These are phyloP conservation scores for Conoideocrella luteorostrata DNA, from an alignment of 2,329 filamentous ascomycete genomes.

Conservation along the genomic window DNA sequence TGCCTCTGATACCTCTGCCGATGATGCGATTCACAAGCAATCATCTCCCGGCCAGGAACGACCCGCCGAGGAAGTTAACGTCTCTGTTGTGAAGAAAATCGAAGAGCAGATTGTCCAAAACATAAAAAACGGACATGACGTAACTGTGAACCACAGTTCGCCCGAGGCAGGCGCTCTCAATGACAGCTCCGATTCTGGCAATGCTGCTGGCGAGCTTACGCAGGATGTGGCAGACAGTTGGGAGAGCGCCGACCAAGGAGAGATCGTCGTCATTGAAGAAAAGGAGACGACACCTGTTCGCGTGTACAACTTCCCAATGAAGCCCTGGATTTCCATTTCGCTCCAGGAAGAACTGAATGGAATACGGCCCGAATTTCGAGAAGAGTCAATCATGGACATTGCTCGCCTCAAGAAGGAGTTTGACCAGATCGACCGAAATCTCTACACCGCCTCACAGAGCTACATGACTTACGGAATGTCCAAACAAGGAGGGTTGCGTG, in stretches of 20 bases:
- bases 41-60: constrained; percentile 28
- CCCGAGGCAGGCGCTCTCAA: constrained; percentile 39
- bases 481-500: constrained; percentile 84
- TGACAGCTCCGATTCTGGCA: constrained; percentile 43
- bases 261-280: constrained; percentile 59
- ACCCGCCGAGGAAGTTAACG: background rate
- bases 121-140: constrained; percentile 49
- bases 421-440: constrained; percentile 90
- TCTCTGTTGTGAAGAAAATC: constrained; percentile 7
- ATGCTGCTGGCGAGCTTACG: constrained; percentile 49
- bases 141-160: constrained; percentile 32
- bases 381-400: constrained; percentile 83
- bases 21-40: constrained; percentile 9
- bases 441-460: constrained; percentile 80
- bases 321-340: constrained; percentile 86
- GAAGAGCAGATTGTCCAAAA: constrained; percentile 14
- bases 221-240: constrained; percentile 72
- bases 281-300: constrained; percentile 60
- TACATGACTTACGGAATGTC: constrained; percentile 94
- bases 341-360: constrained; percentile 55
- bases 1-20: constrained; percentile 37
- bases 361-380: constrained; percentile 59
- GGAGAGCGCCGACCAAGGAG: constrained; percentile 78
- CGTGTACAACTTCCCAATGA: constrained; percentile 95
- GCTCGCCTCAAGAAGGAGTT: constrained; percentile 95